Percentiles rank a stretch among this genome's conserved stretches.
Evolutionary conservation across 2,329 filamentous ascomycete genomes (phyloP).

Genomic region (Stachybotrys echinatus): DNA sequence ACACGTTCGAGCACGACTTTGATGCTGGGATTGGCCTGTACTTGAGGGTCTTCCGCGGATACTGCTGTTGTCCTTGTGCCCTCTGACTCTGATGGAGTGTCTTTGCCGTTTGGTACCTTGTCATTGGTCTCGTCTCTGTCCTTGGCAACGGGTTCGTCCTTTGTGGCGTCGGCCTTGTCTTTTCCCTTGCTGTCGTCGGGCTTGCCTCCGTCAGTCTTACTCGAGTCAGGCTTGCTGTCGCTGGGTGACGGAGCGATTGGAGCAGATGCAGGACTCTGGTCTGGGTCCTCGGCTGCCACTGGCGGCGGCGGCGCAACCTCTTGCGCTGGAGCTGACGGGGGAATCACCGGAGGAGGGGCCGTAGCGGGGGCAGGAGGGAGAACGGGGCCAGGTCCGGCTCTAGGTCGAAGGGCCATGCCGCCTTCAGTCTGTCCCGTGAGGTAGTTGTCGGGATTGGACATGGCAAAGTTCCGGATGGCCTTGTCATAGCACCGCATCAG

Average conservation of each 20-base stretch:
- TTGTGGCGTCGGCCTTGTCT: background rate
- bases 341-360: background rate
- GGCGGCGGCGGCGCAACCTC: background rate
- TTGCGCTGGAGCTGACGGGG: background rate
- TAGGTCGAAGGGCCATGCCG: background rate
- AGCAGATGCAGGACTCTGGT: background rate
- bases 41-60: too few species aligned
- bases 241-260: background rate
- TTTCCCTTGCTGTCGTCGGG: background rate
- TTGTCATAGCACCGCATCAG: constrained; percentile 15
- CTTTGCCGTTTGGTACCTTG: too few species aligned
- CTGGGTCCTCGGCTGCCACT: background rate
- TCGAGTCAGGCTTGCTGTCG: too few species aligned
- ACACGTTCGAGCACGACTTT: too few species aligned
- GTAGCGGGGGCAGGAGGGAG: background rate
- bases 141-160: background rate
- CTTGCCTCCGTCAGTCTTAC: too few species aligned
- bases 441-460: background rate
- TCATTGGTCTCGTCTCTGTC: background rate
- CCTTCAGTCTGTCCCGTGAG: background rate
- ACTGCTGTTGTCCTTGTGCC: too few species aligned
- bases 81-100: too few species aligned
- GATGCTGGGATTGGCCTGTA: too few species aligned
- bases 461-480: constrained; percentile 7
- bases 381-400: background rate